Conservation (phyloP, 768 basidiomycete genomes). For the Leccinum variicolor region DNA sequence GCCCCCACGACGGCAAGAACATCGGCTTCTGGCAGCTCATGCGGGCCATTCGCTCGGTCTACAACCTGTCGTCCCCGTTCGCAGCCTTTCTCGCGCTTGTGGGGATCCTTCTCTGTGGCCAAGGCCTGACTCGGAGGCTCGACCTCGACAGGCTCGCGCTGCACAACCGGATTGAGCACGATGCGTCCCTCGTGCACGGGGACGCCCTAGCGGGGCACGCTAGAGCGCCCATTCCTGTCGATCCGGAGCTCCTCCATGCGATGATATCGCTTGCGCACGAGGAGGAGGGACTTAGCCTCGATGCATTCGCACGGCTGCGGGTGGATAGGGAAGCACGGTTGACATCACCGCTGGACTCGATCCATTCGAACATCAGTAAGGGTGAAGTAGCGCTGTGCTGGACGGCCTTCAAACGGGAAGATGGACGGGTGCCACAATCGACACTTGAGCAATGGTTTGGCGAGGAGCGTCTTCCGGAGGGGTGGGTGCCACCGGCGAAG, state of each 20-base stretch:
- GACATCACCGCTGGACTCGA: constrained; percentile 30
- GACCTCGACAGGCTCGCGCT: constrained; percentile 49
- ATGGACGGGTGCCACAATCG: constrained; percentile 32
- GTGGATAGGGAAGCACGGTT: constrained; percentile 39
- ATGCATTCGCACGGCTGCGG: constrained; percentile 50
- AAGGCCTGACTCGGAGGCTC: constrained; percentile 35
- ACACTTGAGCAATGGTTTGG: constrained; percentile 51
- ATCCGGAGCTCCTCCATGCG: constrained; percentile 33
- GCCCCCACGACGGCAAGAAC: constrained; percentile 49
- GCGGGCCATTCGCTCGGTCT: constrained; percentile 49
- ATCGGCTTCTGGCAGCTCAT: constrained; percentile 49
- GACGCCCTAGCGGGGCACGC: constrained; percentile 35
- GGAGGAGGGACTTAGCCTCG: constrained; percentile 39
- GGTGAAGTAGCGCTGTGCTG: constrained; percentile 59
- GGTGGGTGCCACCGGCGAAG: constrained; percentile 41
- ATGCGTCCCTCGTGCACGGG: constrained; percentile 59
- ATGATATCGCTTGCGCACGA: constrained; percentile 25
- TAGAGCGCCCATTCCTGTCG: constrained; percentile 42
- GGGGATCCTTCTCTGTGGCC: constrained; percentile 47
- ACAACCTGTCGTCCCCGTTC: constrained; percentile 57
- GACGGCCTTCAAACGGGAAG: constrained; percentile 38
- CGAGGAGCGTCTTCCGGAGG: constrained; percentile 55
- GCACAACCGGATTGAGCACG: constrained; percentile 63
- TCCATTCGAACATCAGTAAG: constrained; percentile 51
- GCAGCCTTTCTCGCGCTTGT: constrained; percentile 48